A percentile compares a stretch with the other conserved stretches of the same genome.
These are phyloP conservation scores for Chlamydomonas incerta DNA, from an alignment of 139 green algal species.

Conservation along the genomic window DNA sequence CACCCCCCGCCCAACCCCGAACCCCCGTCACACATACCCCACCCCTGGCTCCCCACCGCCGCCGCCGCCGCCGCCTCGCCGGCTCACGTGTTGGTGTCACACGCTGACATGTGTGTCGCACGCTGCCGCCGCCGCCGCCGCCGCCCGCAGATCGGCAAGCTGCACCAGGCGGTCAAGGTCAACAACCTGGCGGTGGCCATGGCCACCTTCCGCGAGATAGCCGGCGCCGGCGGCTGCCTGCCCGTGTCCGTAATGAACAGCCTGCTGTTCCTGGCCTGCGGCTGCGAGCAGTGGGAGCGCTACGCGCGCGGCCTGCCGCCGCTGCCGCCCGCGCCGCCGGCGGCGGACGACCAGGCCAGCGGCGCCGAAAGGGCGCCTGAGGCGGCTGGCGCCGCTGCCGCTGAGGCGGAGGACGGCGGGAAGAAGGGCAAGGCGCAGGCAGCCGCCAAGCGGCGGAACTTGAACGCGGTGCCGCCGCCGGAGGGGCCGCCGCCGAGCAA, in stretches of 20 bases:
- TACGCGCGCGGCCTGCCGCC: slow-evolving; percentile 27
- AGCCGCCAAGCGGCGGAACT: too few relatives aligned
- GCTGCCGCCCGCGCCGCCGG: not conserved
- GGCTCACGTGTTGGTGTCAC: too few relatives aligned
- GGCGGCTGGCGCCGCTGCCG: not conserved
- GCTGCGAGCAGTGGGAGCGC: slow-evolving; percentile 39
- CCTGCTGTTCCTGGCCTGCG: slow-evolving; percentile 35
- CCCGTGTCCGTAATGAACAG: slow-evolving; percentile 11
- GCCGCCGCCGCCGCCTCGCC: too few relatives aligned
- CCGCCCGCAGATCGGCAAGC: not conserved
- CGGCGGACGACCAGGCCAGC: not conserved
- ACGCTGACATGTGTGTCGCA: too few relatives aligned
- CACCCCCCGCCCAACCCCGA: too few relatives aligned
- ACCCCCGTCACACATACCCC: too few relatives aligned
- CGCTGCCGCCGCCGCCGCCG: too few relatives aligned
- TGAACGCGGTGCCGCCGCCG: not conserved
- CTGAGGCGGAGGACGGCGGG: too few relatives aligned
- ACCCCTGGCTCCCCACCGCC: too few relatives aligned
- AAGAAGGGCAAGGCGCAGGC: not conserved
- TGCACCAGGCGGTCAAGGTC: not conserved
- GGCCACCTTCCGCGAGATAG: not conserved
- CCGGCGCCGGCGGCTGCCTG: not conserved
- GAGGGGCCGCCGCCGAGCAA: not conserved
- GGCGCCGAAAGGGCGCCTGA: not conserved
- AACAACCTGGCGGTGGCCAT: slow-evolving; percentile 34